Base-by-base conservation (phyloP, 352 stramenopile genomes). In the Nothophytophthora sp. region DNA sequence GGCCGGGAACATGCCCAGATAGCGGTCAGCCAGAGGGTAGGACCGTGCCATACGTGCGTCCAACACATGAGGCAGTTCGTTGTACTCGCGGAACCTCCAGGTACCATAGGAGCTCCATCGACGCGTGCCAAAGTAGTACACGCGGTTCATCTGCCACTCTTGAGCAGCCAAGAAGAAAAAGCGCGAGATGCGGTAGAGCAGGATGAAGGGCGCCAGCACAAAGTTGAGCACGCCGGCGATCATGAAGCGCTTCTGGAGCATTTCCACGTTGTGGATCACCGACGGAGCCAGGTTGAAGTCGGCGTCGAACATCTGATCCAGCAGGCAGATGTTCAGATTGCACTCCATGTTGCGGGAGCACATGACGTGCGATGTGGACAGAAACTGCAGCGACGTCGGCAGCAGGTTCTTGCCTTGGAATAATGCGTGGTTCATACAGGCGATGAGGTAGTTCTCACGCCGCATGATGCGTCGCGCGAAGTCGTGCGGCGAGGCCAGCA, bases 381-480 rank as follows among this genome's bases (percentile, higher is more conserved):
- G 59, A 58, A 89, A 86, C 46, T 96, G 68, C 53, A 96, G 46
- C 35, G 52, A 68, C 29, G 73, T 45, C 0, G 90, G 93, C 30
- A 98, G 55, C 16, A 92, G 36, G 38, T 81, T 73, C 20, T 71
- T 79, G 15, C 96, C 73, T 65, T 99, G 90, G 34, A 99, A 89
- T 12, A 99, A 67, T 22, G 86, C 70, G 44, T 96, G 78, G 72
- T 99, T 99, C 75, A 99, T 97, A 58, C 98, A 95, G 10, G 95
- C 96, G 50, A 99, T 97, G 15, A 99, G 63, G 67, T 98, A 99
- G 71, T 99, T 99, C 46, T 99, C 96, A 35, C 96, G 91, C 4
- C 97, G 86, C 86, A 99, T 97, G 67, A 99, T 99, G 38, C 97
- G 90, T 49, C 92, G 76, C 1, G 96, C 95, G 54, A 99, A 89